Evolutionary conservation across 2,329 filamentous ascomycete species (phyloP).

Genomic region (Trichoderma sp.): DNA sequence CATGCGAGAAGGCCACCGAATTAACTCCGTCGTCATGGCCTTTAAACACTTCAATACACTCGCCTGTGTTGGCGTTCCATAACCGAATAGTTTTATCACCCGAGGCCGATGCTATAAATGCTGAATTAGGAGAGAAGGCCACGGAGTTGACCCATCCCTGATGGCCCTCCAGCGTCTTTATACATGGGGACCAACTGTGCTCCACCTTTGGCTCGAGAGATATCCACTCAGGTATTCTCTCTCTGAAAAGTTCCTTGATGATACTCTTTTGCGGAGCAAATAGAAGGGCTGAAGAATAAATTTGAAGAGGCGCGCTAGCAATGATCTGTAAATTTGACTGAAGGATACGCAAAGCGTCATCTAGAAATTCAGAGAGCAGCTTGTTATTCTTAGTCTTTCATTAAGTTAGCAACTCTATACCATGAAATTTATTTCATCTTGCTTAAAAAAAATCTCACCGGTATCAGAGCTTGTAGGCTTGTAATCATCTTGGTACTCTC

Average conservation of each 20-base stretch:
- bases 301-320: neutral
- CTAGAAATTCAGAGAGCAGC: neutral
- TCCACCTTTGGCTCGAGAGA: neutral
- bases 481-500: constrained; percentile 14
- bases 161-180: neutral
- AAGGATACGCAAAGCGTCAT: neutral
- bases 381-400: neutral
- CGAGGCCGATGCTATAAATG: neutral
- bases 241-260: neutral
- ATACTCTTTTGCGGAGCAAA: neutral
- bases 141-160: neutral
- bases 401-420: neutral
- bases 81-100: neutral
- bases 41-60: no score
- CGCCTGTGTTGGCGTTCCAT: neutral
- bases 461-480: no score
- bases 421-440: no score
- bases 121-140: constrained; percentile 8
- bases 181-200: no score
- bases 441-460: no score
- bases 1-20: neutral
- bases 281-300: neutral
- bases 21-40: no score
- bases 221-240: neutral
- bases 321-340: neutral